Percentiles rank a stretch among this genome's conserved stretches.
phyloP scores from a whole-genome alignment of 129 eudicot genomes.

The Glebionis coronaria region DNA sequence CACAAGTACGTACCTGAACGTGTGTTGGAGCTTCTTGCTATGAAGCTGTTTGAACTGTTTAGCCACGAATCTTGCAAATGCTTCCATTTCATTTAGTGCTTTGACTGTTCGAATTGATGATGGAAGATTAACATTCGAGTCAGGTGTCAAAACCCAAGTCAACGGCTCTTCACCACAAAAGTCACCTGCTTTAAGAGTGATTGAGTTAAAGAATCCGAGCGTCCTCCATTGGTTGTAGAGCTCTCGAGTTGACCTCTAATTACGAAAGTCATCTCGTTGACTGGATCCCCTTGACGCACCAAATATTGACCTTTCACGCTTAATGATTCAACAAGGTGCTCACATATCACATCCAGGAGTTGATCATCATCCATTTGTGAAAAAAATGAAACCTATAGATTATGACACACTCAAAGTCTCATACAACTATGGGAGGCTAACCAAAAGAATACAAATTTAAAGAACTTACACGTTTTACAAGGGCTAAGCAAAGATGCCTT shows the following conservation, averaged over 20 bases:
- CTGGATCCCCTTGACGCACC: constrained; percentile 69
- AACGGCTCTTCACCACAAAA: constrained; percentile 75
- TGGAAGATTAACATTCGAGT: constrained; percentile 53
- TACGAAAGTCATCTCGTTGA: constrained; percentile 58
- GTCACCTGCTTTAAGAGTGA: constrained; percentile 56
- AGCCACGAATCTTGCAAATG: constrained; percentile 70
- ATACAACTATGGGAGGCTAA: no score
- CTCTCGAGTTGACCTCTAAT: constrained; percentile 70
- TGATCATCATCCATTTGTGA: constrained; percentile 70
- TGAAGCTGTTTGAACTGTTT: constrained; percentile 70
- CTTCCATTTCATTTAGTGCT: constrained; percentile 66
- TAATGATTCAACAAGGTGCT: constrained; percentile 50
- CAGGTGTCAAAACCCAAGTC: constrained; percentile 65
- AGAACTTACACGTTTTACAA: constrained; percentile 61
- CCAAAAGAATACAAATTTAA: neutral
- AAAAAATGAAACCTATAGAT: constrained; percentile 53
- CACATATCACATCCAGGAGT: constrained; percentile 61
- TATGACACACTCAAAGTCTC: neutral
- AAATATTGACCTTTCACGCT: constrained; percentile 56
- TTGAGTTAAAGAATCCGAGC: constrained; percentile 63
- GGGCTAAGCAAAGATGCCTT: constrained; percentile 64
- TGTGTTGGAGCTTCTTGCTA: constrained; percentile 77
- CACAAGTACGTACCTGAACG: constrained; percentile 47
- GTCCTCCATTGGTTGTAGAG: constrained; percentile 65
- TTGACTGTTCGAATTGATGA: constrained; percentile 71